These are phyloP conservation scores for Lophiostoma macrostomum DNA, from an alignment of 495 filamentous ascomycete species.

Conservation along the genomic window DNA sequence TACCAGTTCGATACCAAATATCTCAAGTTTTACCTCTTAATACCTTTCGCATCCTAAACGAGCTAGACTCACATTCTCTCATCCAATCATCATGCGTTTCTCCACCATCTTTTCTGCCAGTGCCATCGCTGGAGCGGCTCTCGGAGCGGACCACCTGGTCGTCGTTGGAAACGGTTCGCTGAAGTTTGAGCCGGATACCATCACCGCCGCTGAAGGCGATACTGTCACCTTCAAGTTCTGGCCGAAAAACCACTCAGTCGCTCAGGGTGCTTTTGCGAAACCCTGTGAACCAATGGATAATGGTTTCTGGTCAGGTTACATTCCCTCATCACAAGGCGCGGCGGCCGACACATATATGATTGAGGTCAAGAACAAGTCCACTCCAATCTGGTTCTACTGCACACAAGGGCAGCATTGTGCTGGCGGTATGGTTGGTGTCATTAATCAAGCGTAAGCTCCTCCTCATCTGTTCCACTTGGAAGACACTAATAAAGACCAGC, in stretches of 20 bases:
- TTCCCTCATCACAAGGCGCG: slow-evolving; percentile 17
- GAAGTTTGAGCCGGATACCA: slow-evolving; percentile 58
- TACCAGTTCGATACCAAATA: slow-evolving; percentile 23
- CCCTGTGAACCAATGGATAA: slow-evolving; percentile 30
- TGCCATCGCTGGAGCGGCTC: slow-evolving; percentile 19
- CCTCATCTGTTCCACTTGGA: not conserved
- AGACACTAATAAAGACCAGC: slow-evolving; percentile 1
- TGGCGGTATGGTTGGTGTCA: slow-evolving; percentile 50
- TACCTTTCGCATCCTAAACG: slow-evolving; percentile 12
- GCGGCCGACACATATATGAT: slow-evolving; percentile 43
- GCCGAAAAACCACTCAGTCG: slow-evolving; percentile 41
- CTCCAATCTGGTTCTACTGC: slow-evolving; percentile 61
- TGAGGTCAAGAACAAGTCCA: slow-evolving; percentile 43
- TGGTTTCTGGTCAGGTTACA: slow-evolving; percentile 37
- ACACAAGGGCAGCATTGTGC: slow-evolving; percentile 51
- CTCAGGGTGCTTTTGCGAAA: slow-evolving; percentile 28
- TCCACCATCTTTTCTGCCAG: slow-evolving; percentile 17
- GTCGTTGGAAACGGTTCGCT: slow-evolving; percentile 37
- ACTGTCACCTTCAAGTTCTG: slow-evolving; percentile 72
- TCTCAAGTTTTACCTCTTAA: slow-evolving; percentile 19
- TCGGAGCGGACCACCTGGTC: slow-evolving; percentile 44
- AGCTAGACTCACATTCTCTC: slow-evolving; percentile 22
- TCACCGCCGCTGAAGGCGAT: slow-evolving; percentile 59
- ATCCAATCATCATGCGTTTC: slow-evolving; percentile 32
- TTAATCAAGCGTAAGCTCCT: slow-evolving; percentile 43